Evolutionary conservation across 2,329 filamentous ascomycete genomes (phyloP).

Genomic region (Arthrobotrys megalospora): DNA sequence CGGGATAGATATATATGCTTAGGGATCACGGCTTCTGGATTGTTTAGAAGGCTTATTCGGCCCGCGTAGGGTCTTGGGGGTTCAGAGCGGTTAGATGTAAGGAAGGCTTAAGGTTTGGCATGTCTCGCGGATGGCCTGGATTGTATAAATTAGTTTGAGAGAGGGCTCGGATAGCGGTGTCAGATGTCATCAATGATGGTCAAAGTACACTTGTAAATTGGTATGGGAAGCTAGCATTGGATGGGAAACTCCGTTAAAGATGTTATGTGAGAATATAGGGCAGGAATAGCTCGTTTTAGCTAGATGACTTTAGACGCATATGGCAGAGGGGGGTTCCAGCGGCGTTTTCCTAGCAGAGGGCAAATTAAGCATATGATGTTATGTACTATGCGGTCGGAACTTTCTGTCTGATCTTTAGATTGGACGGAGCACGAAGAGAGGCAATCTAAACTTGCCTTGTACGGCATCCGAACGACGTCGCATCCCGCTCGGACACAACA

Average conservation of each 20-base stretch:
- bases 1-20: slow-evolving; percentile 17
- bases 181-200: slow-evolving; percentile 4
- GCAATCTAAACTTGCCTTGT: slow-evolving; percentile 4
- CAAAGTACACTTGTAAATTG: neutral
- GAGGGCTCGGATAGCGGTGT: slow-evolving; percentile 2
- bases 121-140: slow-evolving; percentile 9
- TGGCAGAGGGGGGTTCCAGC: neutral
- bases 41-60: slow-evolving; percentile 25
- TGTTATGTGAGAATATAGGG: neutral
- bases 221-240: neutral
- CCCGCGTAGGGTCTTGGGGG: slow-evolving; percentile 16
- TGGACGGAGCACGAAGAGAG: neutral
- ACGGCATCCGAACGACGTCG: slow-evolving; percentile 2
- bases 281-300: neutral
- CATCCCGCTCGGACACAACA: slow-evolving; percentile 9
- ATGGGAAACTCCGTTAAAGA: slow-evolving; percentile 20
- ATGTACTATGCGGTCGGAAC: slow-evolving; percentile 18
- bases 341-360: slow-evolving; percentile 15
- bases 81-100: slow-evolving; percentile 19
- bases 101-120: slow-evolving; percentile 14
- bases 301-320: no score
- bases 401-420: slow-evolving; percentile 25
- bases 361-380: slow-evolving; percentile 15
- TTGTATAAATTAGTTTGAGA: slow-evolving; percentile 9
- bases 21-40: slow-evolving; percentile 1